Conservation (phyloP, 805 yeast genomes). For the Starmerella kuoi region DNA sequence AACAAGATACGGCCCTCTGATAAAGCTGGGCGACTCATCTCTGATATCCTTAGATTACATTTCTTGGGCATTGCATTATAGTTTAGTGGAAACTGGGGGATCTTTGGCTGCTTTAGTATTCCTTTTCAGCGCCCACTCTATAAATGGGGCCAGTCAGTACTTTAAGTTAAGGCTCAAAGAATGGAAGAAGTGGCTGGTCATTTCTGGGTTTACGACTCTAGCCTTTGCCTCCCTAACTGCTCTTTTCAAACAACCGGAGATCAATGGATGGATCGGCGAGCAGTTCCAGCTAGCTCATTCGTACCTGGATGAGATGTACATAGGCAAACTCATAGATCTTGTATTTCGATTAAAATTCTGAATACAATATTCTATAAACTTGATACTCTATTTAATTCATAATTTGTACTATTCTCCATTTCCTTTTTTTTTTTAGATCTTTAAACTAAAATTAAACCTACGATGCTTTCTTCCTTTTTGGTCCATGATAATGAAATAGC, state of each 20-base stretch:
- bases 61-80: constrained; percentile 22
- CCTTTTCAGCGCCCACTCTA: constrained; percentile 11
- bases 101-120: constrained; percentile 4
- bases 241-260: constrained; percentile 4
- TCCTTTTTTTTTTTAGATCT: too few species aligned
- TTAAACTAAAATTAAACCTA: too few species aligned
- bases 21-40: constrained; percentile 53
- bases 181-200: not conserved
- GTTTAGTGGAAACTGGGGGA: not conserved
- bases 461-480: too few species aligned
- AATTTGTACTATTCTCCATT: too few species aligned
- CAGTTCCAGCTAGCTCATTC: constrained; percentile 15
- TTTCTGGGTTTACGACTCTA: not conserved
- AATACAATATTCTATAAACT: too few species aligned
- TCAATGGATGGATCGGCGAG: constrained; percentile 17
- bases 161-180: constrained; percentile 1
- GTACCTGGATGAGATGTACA: too few species aligned
- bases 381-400: too few species aligned
- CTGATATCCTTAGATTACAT: constrained; percentile 43
- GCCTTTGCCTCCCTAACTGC: constrained; percentile 4
- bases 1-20: constrained; percentile 40
- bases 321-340: too few species aligned
- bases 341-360: too few species aligned
- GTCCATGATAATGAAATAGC: too few species aligned
- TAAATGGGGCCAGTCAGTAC: constrained; percentile 12